Percentiles rank a stretch among this genome's conserved stretches.
Conservation (phyloP, 2,329 filamentous ascomycete genomes). For the Alternaria burnsii region DNA sequence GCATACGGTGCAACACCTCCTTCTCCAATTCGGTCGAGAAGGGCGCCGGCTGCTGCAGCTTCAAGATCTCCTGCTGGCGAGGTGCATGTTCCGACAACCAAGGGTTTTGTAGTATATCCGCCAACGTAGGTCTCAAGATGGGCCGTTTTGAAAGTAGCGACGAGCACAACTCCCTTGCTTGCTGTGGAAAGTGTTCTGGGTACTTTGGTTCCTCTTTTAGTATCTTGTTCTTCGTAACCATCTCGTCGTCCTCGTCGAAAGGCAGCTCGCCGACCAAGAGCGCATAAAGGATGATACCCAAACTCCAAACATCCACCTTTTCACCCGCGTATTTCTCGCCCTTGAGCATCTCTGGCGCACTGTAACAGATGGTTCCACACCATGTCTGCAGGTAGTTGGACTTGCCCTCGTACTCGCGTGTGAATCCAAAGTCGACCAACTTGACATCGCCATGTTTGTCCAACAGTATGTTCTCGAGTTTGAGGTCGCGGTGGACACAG, state of each 20-base stretch:
- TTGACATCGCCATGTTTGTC: constrained; percentile 99
- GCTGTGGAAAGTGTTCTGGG: constrained; percentile 78
- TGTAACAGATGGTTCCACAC: constrained; percentile 97
- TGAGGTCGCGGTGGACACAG: constrained; percentile 95
- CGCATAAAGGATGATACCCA: constrained; percentile 86
- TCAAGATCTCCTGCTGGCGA: constrained; percentile 87
- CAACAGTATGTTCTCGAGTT: constrained; percentile 94
- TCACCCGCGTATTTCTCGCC: constrained; percentile 98
- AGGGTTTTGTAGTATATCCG: constrained; percentile 86
- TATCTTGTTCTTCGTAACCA: constrained; percentile 83
- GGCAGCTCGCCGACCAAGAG: constrained; percentile 85
- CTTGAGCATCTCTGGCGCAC: constrained; percentile 97
- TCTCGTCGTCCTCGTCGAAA: constrained; percentile 96
- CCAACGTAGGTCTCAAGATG: constrained; percentile 78
- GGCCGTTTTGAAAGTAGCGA: constrained; percentile 89
- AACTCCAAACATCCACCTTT: constrained; percentile 96
- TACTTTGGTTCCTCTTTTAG: constrained; percentile 85
- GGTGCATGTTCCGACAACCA: constrained; percentile 89
- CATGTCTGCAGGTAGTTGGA: constrained; percentile 96
- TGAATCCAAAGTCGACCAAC: constrained; percentile 97
- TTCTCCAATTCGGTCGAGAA: constrained; percentile 90
- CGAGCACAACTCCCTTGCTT: constrained; percentile 80
- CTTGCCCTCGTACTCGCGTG: constrained; percentile 94
- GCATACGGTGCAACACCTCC: constrained; percentile 90
- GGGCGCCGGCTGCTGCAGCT: constrained; percentile 78